Evolutionary conservation across 225 moss, liverwort and hornwort genomes (phyloP).

Genomic region (Marchantia paleacea): DNA sequence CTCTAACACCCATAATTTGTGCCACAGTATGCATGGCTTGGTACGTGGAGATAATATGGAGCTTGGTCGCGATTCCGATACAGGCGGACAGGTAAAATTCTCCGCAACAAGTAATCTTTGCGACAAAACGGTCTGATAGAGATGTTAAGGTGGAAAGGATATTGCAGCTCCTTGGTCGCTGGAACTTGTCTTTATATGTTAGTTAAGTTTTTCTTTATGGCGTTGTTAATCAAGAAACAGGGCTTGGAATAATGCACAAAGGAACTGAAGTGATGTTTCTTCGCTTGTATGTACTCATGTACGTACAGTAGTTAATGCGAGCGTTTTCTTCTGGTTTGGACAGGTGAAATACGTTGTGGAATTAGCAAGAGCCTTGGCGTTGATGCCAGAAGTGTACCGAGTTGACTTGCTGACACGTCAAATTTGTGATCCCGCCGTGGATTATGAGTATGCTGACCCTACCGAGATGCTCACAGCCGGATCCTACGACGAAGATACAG

Average conservation of each 20-base stretch:
- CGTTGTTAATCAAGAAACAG: no score
- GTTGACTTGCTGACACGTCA: conserved; percentile 63
- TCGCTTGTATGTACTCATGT: no score
- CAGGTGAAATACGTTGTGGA: conserved; percentile 70
- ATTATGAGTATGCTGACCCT: conserved; percentile 57
- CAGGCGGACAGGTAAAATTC: conserved; percentile 54
- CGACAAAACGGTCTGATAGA: no score
- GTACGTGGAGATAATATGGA: conserved; percentile 66
- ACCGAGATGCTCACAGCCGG: conserved; percentile 54
- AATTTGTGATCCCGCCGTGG: conserved; percentile 50
- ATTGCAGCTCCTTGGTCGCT: no score
- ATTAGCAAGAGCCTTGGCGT: conserved; percentile 54
- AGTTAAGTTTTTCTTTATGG: no score
- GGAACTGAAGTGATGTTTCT: no score
- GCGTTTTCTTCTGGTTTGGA: background rate
- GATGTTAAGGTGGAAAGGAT: background rate
- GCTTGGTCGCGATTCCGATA: conserved; percentile 62
- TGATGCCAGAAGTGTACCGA: conserved; percentile 64
- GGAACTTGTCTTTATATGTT: no score
- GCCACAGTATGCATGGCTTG: conserved; percentile 54
- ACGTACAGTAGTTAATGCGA: background rate
- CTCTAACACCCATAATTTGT: background rate
- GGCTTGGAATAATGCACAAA: no score
- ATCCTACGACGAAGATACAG: conserved; percentile 39
- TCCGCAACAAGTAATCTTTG: no score